A percentile compares a stretch with the other conserved stretches of the same genome.
Evolutionary conservation across 2,329 filamentous ascomycete species (phyloP).

Genomic region (Fusarium devonianum): DNA sequence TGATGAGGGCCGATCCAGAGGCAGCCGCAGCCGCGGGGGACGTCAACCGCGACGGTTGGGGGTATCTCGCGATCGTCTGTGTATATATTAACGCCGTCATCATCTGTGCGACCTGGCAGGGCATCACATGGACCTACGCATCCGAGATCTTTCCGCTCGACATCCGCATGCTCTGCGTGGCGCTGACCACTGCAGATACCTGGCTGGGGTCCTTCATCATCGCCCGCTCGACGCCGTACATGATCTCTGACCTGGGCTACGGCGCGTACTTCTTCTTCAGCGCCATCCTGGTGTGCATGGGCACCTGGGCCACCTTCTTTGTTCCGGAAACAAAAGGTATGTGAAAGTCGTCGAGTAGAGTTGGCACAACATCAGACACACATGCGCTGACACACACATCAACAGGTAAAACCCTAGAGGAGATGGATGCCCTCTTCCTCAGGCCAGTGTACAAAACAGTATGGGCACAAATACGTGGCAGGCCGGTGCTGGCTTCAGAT

Average conservation of each 20-base stretch:
- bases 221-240: conserved; percentile 50
- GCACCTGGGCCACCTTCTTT: conserved; percentile 57
- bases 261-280: conserved; percentile 64
- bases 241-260: conserved; percentile 53
- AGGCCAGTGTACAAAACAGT: conserved; percentile 45
- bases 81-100: conserved; percentile 54
- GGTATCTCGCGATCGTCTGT: conserved; percentile 55
- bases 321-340: conserved; percentile 60
- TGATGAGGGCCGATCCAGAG: conserved; percentile 45
- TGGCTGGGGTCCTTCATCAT: conserved; percentile 53
- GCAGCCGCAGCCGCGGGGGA: conserved; percentile 54
- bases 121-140: conserved; percentile 54
- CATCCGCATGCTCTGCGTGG: conserved; percentile 47
- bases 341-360: too few relatives aligned
- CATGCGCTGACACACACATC: conserved; percentile 10
- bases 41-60: conserved; percentile 51
- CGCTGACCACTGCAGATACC: conserved; percentile 46
- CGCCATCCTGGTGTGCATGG: conserved; percentile 52
- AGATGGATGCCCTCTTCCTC: conserved; percentile 51
- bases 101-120: conserved; percentile 52
- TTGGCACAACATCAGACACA: too few relatives aligned
- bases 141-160: conserved; percentile 56
- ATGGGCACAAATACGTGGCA: conserved; percentile 40
- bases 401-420: conserved; percentile 53
- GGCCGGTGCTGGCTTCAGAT: conserved; percentile 21